phyloP scores from a whole-genome alignment of 495 filamentous ascomycete genomes.

The Hypoxylon intermedium region DNA sequence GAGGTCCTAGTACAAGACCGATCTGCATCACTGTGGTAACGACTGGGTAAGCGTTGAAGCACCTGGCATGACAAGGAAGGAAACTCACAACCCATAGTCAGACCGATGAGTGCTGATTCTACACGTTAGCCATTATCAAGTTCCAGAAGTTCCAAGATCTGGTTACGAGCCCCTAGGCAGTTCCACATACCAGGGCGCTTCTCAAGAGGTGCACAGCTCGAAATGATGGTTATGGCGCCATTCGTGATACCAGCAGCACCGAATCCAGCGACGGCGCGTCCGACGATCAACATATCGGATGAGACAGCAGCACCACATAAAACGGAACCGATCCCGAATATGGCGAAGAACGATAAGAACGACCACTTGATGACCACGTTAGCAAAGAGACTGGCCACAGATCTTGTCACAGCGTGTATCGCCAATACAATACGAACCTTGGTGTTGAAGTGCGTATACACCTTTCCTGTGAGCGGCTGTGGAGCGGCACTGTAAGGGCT shows the following conservation, averaged over 20 bases:
- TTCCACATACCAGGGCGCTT: constrained; percentile 50
- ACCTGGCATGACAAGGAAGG: background rate
- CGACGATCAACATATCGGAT: constrained; percentile 57
- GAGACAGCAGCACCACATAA: constrained; percentile 56
- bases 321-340: constrained; percentile 58
- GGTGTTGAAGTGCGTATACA: constrained; percentile 47
- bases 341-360: constrained; percentile 48
- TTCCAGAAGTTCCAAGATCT: no score
- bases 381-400: background rate
- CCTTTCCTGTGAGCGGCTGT: constrained; percentile 48
- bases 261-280: constrained; percentile 58
- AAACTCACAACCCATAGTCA: constrained; percentile 26
- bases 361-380: constrained; percentile 33
- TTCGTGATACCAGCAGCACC: constrained; percentile 53
- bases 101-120: no score
- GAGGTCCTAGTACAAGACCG: constrained; percentile 46
- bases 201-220: constrained; percentile 47
- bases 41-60: no score
- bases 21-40: no score
- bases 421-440: no score
- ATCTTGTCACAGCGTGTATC: constrained; percentile 3
- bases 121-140: no score
- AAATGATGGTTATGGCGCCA: constrained; percentile 58
- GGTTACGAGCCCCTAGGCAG: no score
- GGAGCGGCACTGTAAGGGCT: constrained; percentile 40